Percentiles rank a stretch among this genome's conserved stretches.
phyloP scores from a whole-genome alignment of 306 rosid species.

The Cucumis sativus region DNA sequence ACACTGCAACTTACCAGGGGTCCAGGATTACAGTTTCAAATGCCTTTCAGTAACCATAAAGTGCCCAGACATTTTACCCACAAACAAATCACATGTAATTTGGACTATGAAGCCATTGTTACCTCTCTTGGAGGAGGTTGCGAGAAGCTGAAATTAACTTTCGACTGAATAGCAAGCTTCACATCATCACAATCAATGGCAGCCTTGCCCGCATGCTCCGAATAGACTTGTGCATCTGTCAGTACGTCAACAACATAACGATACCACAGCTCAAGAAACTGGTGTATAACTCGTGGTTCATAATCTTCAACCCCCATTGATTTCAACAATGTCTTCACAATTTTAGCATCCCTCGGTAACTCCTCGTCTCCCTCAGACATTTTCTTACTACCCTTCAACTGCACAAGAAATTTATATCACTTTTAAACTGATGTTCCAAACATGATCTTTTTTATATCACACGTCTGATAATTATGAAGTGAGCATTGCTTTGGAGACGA shows the following conservation, averaged over 20 bases:
- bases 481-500: background rate
- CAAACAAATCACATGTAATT: background rate
- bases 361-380: constrained; percentile 78
- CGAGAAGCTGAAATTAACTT: constrained; percentile 84
- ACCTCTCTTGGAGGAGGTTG: constrained; percentile 99
- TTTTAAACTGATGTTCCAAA: background rate
- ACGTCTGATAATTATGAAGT: background rate
- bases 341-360: constrained; percentile 84
- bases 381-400: constrained; percentile 1
- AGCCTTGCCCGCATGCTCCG: constrained; percentile 75
- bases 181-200: constrained; percentile 75
- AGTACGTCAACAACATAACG: constrained; percentile 77
- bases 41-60: background rate
- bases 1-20: background rate
- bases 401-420: background rate
- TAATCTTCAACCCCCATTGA: constrained; percentile 90
- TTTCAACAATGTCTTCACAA: constrained; percentile 57
- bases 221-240: constrained; percentile 85
- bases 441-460: background rate
- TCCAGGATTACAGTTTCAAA: background rate
- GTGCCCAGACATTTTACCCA: background rate
- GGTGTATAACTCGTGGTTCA: constrained; percentile 73
- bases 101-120: constrained; percentile 3
- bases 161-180: constrained; percentile 87
- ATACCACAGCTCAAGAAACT: constrained; percentile 86